A percentile compares a stretch with the other conserved stretches of the same genome.
These are phyloP conservation scores for Yamadazyma scolyti DNA, from an alignment of 805 yeast species.

Conservation along the genomic window DNA sequence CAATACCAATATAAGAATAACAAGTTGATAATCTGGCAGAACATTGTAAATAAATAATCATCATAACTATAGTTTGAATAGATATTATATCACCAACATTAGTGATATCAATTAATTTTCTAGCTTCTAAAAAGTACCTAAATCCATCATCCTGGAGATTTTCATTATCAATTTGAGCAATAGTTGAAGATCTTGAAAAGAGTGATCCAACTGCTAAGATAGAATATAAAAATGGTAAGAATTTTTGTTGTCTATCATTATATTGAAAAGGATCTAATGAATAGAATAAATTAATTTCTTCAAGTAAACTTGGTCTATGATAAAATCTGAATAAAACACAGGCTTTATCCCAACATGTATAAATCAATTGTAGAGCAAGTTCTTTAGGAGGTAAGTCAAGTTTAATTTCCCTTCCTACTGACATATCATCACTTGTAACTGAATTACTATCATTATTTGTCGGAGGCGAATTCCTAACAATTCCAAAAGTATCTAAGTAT, in stretches of 20 bases:
- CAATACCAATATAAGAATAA: slow-evolving; percentile 86
- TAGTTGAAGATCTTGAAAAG: slow-evolving; percentile 44
- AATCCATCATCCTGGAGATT: slow-evolving; percentile 72
- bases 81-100: slow-evolving; percentile 80
- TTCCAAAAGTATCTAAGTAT: slow-evolving; percentile 21
- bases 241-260: slow-evolving; percentile 68
- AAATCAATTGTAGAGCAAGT: slow-evolving; percentile 65
- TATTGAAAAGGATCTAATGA: slow-evolving; percentile 70
- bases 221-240: slow-evolving; percentile 76
- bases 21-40: slow-evolving; percentile 85
- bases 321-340: slow-evolving; percentile 83
- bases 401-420: slow-evolving; percentile 44
- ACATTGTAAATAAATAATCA: slow-evolving; percentile 81
- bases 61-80: slow-evolving; percentile 83
- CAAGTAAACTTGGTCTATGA: slow-evolving; percentile 76
- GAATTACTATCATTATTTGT: slow-evolving; percentile 3
- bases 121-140: slow-evolving; percentile 74
- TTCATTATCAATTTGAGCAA: slow-evolving; percentile 18
- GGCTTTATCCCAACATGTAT: slow-evolving; percentile 79
- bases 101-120: slow-evolving; percentile 75
- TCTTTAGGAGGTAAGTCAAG: slow-evolving; percentile 74
- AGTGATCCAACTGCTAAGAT: slow-evolving; percentile 88
- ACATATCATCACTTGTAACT: slow-evolving; percentile 20
- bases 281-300: slow-evolving; percentile 71
- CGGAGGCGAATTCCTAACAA: slow-evolving; percentile 10